Evolutionary conservation across 2,329 filamentous ascomycete genomes (phyloP).

Genomic region (Neopestalotiopsis rosae): DNA sequence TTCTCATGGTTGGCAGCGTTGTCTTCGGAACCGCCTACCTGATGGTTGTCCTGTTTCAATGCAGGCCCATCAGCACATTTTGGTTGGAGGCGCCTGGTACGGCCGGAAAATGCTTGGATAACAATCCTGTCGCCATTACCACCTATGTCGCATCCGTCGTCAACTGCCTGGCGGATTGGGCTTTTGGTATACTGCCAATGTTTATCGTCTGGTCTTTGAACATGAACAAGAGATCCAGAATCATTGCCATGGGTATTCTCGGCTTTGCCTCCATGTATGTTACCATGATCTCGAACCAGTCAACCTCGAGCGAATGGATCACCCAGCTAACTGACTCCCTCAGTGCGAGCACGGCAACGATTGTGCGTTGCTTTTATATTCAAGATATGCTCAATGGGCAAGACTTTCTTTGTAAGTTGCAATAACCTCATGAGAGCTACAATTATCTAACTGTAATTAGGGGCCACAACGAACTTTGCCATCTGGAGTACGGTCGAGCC

Average conservation of each 20-base stretch:
- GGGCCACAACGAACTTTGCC: slow-evolving; percentile 15
- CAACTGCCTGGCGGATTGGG: slow-evolving; percentile 18
- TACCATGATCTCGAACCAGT: neutral
- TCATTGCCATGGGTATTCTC: slow-evolving; percentile 16
- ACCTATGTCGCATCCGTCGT: slow-evolving; percentile 14
- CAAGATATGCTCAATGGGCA: slow-evolving; percentile 10
- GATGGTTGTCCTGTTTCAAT: slow-evolving; percentile 16
- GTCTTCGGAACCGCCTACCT: slow-evolving; percentile 14
- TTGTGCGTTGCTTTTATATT: slow-evolving; percentile 5
- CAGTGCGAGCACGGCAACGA: slow-evolving; percentile 15
- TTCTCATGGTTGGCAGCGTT: slow-evolving; percentile 14
- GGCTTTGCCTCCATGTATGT: slow-evolving; percentile 20
- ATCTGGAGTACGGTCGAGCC: slow-evolving; percentile 17
- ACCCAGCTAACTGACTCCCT: neutral
- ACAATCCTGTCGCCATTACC: slow-evolving; percentile 6
- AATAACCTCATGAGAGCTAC: too few relatives aligned
- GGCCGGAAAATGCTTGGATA: slow-evolving; percentile 16
- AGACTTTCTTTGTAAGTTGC: slow-evolving; percentile 18
- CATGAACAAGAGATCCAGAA: slow-evolving; percentile 11
- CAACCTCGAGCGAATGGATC: neutral
- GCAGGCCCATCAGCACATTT: slow-evolving; percentile 16
- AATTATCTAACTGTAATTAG: neutral
- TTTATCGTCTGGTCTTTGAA: slow-evolving; percentile 19
- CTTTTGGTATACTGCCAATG: slow-evolving; percentile 17
- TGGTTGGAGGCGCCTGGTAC: slow-evolving; percentile 17